Evolutionary conservation across 495 filamentous ascomycete genomes (phyloP), one percentile per base, ranked within the genome.

Genomic region (Aspergillus steynii): DNA sequence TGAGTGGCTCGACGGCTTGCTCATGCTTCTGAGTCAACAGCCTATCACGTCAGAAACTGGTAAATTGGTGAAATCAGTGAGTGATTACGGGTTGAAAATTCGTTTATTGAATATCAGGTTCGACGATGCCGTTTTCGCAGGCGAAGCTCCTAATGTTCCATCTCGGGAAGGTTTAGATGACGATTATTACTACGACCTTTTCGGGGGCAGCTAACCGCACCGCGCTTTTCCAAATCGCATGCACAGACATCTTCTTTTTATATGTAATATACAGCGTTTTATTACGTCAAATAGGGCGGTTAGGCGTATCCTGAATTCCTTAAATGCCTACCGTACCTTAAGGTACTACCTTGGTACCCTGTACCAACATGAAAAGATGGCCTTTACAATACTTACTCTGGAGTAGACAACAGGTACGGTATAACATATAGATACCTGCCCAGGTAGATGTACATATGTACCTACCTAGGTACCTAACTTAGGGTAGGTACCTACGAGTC

Each of bases 11-110:
- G 96, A 99, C 70, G 96, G 96, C 1, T 75, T 99, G 53, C 84
- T 97, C 28, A 96, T 99, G 93, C 77, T 99, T 47, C 81, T 99
- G 32, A 91, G 93, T 69, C 95, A 99, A 70, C 87, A 93, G 48
- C 95, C 95, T 10, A 96, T 99, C 73, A 99, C 96, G n/a, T 83
- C 90, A 26, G 94, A 98, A 73, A 98, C 95, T 5, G 90, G 86
- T 65, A 95, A 93, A 70, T 77, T 98, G 54, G 89, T 97, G 56
- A 85, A 87, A 45, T 74, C 97, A 64, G 88, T 99, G 29, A 83
- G 85, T 63, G 89, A 94, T 63, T 98, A 96, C 69, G 94, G 96
- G 4, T 75, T 97, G 45, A 96, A 96, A 80, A 96, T 99, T 58
- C 80, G 96, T 37, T 71, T 99, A 63, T 77, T 99, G 60, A 99